Conservation (phyloP, 345 rosid genomes). For the Psidium guajava region DNA sequence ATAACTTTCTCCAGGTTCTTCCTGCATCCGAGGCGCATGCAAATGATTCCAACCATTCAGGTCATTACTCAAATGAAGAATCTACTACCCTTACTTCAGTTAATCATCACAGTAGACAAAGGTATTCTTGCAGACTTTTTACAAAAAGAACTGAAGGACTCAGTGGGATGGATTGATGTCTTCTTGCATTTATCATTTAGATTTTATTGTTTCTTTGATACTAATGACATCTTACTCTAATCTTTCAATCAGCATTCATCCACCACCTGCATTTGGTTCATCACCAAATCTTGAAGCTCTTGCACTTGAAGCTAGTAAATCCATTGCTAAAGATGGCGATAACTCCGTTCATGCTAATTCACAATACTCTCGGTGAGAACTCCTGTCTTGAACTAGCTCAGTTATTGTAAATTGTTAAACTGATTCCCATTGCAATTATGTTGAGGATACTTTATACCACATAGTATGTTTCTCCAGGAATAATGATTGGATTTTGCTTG, state of each 20-base stretch:
- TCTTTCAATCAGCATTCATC: slow-evolving; percentile 66
- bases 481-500: neutral
- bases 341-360: slow-evolving; percentile 72
- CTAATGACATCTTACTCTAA: slow-evolving; percentile 4
- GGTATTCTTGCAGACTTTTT: slow-evolving; percentile 20
- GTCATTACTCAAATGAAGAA: slow-evolving; percentile 12
- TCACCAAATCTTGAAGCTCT: slow-evolving; percentile 93
- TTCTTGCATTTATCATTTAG: neutral
- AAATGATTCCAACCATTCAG: slow-evolving; percentile 22
- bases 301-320: slow-evolving; percentile 48
- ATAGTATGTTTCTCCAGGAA: neutral
- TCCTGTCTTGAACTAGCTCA: slow-evolving; percentile 1
- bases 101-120: slow-evolving; percentile 22
- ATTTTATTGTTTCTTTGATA: neutral
- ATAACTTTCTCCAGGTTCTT: slow-evolving; percentile 41
- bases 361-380: slow-evolving; percentile 44
- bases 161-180: too few species aligned
- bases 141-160: neutral
- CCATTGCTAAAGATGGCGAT: slow-evolving; percentile 46
- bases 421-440: neutral
- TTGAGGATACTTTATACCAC: neutral
- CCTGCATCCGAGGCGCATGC: slow-evolving; percentile 37
- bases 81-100: slow-evolving; percentile 13
- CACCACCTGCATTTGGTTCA: slow-evolving; percentile 98
- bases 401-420: neutral